Percentiles rank a stretch among this genome's conserved stretches.
phyloP scores from a whole-genome alignment of 345 rosid genomes.

The Boechera divaricarpa region DNA sequence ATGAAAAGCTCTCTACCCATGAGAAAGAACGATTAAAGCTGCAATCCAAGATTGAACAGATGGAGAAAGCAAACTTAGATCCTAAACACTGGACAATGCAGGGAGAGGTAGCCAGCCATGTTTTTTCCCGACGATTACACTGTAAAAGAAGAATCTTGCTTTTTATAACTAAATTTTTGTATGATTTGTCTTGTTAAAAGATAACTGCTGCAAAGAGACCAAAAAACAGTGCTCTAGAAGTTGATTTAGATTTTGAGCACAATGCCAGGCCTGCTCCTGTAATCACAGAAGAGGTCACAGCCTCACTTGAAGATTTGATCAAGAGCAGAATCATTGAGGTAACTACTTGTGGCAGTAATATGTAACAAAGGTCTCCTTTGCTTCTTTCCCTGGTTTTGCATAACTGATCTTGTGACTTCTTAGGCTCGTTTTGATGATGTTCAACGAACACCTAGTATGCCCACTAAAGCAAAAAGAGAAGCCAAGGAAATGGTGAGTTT shows the following conservation, averaged over 20 bases:
- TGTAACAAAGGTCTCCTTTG: not conserved
- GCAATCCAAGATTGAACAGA: slow-evolving; percentile 68
- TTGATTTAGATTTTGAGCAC: slow-evolving; percentile 95
- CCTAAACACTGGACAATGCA: slow-evolving; percentile 94
- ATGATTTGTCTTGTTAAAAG: slow-evolving; percentile 48
- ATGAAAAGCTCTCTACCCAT: slow-evolving; percentile 68
- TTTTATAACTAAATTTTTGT: slow-evolving; percentile 7
- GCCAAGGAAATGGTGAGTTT: slow-evolving; percentile 69
- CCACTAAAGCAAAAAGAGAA: slow-evolving; percentile 72
- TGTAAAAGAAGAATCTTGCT: not conserved
- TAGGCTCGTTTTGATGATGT: slow-evolving; percentile 82
- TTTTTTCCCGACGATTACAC: not conserved
- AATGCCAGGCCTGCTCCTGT: slow-evolving; percentile 92
- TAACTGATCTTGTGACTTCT: slow-evolving; percentile 17
- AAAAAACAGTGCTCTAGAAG: slow-evolving; percentile 93
- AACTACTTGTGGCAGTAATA: slow-evolving; percentile 10
- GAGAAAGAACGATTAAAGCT: slow-evolving; percentile 69
- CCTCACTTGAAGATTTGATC: slow-evolving; percentile 85
- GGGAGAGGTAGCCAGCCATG: slow-evolving; percentile 79
- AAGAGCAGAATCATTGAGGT: slow-evolving; percentile 81
- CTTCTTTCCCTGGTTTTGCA: slow-evolving; percentile 8
- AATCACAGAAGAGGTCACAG: slow-evolving; percentile 92
- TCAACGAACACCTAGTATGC: slow-evolving; percentile 56
- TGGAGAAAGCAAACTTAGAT: slow-evolving; percentile 92
- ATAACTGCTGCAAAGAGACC: slow-evolving; percentile 91